Base-by-base conservation (phyloP, 331 rosid genomes). In the Pyrus hybrid region DNA sequence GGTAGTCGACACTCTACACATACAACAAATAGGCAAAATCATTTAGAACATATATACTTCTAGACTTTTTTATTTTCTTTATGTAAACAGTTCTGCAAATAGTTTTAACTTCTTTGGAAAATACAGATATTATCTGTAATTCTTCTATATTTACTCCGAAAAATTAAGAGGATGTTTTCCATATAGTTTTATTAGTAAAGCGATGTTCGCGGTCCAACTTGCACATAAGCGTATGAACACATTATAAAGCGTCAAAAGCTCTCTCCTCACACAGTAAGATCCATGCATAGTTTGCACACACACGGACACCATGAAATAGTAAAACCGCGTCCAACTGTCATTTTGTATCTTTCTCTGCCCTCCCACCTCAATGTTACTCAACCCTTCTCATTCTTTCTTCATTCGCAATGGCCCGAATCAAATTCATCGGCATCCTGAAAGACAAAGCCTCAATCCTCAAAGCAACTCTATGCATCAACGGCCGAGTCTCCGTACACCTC, bases 391-490 rank as follows among this genome's bases (percentile, higher is more conserved):
- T 43, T 13, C 35, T 65, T 37, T 20, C 21, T 53, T 23, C 17
- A 16, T 7, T 16, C 21, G 11, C 68, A 8, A 88, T 90, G 96
- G 82, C 77, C 9, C 73, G 84, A 64, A 61, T 87, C 68, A 79
- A 65, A 30, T 57, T 90, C 35, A n/a, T 88, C 3, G 67, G 82
- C 65, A 53, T 54, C 20, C 78, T 92, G 80, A 91, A 92, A 83
- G 97, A 94, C 85, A 86, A 77, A 49, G 93, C 91, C 67, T 87
- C 99, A 0, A 30, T 88, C 0, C 51, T 86, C 81, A 77, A 83
- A 29, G 97, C 97, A 22, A 26, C 87, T 2, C 65, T 94, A 7
- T 81, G 90, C 6, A 54, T 79, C 65, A 79, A 79, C 25, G 85
- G 92, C 79, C 88, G 68, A n/a, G 53, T 71, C 18, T 29, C 91